Conservation (phyloP, 768 basidiomycete genomes). For the Naematelia encephala region DNA sequence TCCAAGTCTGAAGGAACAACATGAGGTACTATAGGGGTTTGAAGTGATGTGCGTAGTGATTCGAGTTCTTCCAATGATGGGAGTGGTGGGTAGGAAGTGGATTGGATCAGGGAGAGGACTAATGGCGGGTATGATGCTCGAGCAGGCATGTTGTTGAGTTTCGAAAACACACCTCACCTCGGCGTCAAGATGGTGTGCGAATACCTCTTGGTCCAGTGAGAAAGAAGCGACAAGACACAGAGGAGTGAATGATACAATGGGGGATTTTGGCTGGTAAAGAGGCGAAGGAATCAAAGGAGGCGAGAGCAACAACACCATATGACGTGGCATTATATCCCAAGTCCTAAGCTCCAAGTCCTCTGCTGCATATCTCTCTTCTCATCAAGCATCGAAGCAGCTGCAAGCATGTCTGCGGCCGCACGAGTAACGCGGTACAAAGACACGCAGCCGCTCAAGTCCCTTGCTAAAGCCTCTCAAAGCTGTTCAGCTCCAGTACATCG, state of each 20-base stretch:
- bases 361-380: too few species aligned
- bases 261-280: too few species aligned
- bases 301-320: background rate
- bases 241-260: background rate
- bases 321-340: background rate
- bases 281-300: background rate
- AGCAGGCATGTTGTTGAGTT: background rate
- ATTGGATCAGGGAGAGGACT: conserved; percentile 27
- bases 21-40: background rate
- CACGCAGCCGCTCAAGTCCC: conserved; percentile 37
- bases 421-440: conserved; percentile 31
- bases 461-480: conserved; percentile 41
- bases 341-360: background rate
- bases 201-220: too few species aligned
- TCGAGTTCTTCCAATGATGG: conserved; percentile 27
- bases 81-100: conserved; percentile 28
- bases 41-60: conserved; percentile 10
- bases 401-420: conserved; percentile 1
- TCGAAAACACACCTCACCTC: background rate
- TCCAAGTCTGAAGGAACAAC: background rate
- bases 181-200: background rate
- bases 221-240: background rate
- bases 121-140: background rate
- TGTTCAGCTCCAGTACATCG: conserved; percentile 43
- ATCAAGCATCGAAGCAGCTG: too few species aligned